Base-by-base conservation (phyloP, 306 rosid genomes). In the Erythrophleum fordii region DNA sequence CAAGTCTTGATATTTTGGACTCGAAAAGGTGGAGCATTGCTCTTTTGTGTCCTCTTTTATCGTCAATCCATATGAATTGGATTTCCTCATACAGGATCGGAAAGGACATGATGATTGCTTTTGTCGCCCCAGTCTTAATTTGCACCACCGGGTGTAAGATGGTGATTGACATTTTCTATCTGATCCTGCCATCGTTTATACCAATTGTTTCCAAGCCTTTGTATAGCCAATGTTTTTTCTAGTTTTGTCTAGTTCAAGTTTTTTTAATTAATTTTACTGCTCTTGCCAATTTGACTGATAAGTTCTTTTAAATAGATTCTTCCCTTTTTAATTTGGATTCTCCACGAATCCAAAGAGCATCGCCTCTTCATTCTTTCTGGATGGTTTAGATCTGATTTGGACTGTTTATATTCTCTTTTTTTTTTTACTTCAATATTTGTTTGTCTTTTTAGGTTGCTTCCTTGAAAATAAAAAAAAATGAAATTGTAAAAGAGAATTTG, bases 121-220 rank as follows among this genome's bases (percentile, higher is more conserved):
- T 59, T 59, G 66, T 59, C 66, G 66, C 66, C 66, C 66, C 66
- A 59, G 66, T 59, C 66, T 59, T 90, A 91, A 78, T 53, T 86
- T 91, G 88, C 91, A 88, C 86, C 72, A 28, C 0, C 25, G 2
- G 68, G 86, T 95, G 97, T 77, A 88, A 78, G 56, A 49, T 95
- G 97, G 97, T 92, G 97, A 92, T 18, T 81, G 97, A 91, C 97
- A 11, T 39, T n/a, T 51, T 23, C 18, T 64, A 83, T 87, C 97
- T 92, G 97, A 93, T 91, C 86, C 90, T 49, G 4, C 0, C 14
- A 0, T 12, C 6, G 17, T 55, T 20, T 49, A 41, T 17, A 11
- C 34, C 13, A 6, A n/a, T 14, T 0, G 65, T 42, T 69, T 25
- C 11, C 3, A 16, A 8, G 1, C 11, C 6, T 9, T 0, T 2